phyloP scores from a whole-genome alignment of 345 rosid genomes.

The Diplotaxis tenuifolia region DNA sequence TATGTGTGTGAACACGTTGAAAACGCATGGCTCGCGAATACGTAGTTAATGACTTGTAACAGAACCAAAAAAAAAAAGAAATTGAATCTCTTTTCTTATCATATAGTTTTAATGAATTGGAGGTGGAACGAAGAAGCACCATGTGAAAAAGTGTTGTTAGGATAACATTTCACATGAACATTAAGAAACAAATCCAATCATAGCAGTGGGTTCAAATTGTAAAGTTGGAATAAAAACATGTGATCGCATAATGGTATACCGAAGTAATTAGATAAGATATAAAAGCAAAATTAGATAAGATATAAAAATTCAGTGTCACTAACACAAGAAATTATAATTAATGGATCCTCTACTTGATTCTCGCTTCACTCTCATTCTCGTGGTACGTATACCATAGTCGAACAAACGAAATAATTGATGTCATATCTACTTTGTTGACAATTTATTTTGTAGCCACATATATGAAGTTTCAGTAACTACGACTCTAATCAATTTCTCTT shows the following conservation, averaged over 20 bases:
- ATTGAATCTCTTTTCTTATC: neutral
- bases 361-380: neutral
- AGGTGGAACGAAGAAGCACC: neutral
- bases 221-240: neutral
- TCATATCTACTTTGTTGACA: neutral
- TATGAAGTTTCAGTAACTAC: neutral
- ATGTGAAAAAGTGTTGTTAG: neutral
- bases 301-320: neutral
- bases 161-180: neutral
- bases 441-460: neutral
- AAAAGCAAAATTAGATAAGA: too few species aligned
- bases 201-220: neutral
- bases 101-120: neutral
- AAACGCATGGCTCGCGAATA: constrained; percentile 8
- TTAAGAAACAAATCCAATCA: neutral
- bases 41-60: neutral
- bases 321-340: neutral
- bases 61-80: neutral
- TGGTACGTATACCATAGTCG: neutral
- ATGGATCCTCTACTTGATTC: neutral
- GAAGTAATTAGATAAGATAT: neutral
- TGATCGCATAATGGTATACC: neutral
- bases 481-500: neutral
- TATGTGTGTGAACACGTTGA: constrained; percentile 20
- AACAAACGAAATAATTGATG: neutral